Conservation (phyloP, 352 stramenopile genomes). For the Phytophthora foliorum region DNA sequence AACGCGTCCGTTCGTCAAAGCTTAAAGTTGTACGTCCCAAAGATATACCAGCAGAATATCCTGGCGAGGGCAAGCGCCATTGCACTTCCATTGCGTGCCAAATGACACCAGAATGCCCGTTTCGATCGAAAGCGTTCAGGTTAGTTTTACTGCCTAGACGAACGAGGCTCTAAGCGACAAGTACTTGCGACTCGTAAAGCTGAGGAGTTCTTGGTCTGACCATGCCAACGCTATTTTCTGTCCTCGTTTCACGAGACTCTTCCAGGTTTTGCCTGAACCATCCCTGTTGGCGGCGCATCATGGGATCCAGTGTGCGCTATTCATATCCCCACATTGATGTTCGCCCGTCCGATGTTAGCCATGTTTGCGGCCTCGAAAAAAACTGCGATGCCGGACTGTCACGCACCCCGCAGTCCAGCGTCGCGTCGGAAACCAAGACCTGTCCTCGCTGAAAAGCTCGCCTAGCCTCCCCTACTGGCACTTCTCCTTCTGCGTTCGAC, state of each 20-base stretch:
- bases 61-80: neutral
- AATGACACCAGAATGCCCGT: slow-evolving; percentile 17
- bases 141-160: neutral
- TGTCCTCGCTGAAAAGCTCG: slow-evolving; percentile 36
- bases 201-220: slow-evolving; percentile 20
- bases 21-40: neutral
- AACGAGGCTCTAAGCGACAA: slow-evolving; percentile 10
- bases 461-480: slow-evolving; percentile 34
- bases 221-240: slow-evolving; percentile 35
- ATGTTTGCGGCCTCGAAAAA: slow-evolving; percentile 31
- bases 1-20: slow-evolving; percentile 30
- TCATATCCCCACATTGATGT: slow-evolving; percentile 20
- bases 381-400: slow-evolving; percentile 40
- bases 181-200: neutral
- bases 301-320: slow-evolving; percentile 30
- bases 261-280: slow-evolving; percentile 9
- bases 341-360: slow-evolving; percentile 3
- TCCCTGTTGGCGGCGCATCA: slow-evolving; percentile 6
- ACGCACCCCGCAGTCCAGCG: slow-evolving; percentile 30
- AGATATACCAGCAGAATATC: slow-evolving; percentile 13
- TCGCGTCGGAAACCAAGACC: slow-evolving; percentile 24
- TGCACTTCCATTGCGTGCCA: neutral
- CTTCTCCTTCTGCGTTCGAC: slow-evolving; percentile 35
- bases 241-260: slow-evolving; percentile 21
- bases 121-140: slow-evolving; percentile 5